These are phyloP conservation scores for Kwoniella sp. DNA, from an alignment of 768 basidiomycete genomes.

Conservation along the genomic window DNA sequence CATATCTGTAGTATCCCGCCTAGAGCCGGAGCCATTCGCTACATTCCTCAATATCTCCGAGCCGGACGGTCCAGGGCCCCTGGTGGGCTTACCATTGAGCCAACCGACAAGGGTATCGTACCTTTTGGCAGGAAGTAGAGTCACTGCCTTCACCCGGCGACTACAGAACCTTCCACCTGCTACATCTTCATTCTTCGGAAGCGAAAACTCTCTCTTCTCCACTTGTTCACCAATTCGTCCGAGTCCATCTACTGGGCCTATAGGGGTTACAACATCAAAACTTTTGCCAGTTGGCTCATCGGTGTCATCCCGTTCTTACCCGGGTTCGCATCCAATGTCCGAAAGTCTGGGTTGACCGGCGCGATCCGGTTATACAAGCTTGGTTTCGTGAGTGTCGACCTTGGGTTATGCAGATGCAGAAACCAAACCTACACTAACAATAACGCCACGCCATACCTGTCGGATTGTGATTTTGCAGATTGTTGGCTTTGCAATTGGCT, in stretches of 20 bases:
- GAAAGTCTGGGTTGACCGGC: not conserved
- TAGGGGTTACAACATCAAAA: not conserved
- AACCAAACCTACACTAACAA: too few relatives aligned
- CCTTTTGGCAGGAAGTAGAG: not conserved
- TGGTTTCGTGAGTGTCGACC: not conserved
- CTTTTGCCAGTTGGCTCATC: conserved; percentile 1
- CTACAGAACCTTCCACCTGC: not conserved
- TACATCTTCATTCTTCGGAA: not conserved
- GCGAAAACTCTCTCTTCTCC: not conserved
- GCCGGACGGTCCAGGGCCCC: not conserved
- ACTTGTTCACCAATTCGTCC: not conserved
- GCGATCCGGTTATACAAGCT: not conserved
- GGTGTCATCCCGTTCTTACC: not conserved
- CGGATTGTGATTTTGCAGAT: too few relatives aligned
- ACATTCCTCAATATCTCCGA: not conserved
- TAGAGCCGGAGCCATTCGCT: not conserved
- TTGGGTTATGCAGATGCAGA: too few relatives aligned
- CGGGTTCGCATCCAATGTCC: not conserved
- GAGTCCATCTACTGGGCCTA: not conserved
- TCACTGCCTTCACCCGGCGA: not conserved
- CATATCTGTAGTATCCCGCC: not conserved
- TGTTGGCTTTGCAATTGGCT: not conserved
- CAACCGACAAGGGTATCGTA: not conserved
- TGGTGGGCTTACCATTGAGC: not conserved
- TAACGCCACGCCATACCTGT: too few relatives aligned